Evolutionary conservation across 2,329 filamentous ascomycete species (phyloP), one percentile per base, ranked within the genome.

Genomic region (Ceratocystis cubensis): DNA sequence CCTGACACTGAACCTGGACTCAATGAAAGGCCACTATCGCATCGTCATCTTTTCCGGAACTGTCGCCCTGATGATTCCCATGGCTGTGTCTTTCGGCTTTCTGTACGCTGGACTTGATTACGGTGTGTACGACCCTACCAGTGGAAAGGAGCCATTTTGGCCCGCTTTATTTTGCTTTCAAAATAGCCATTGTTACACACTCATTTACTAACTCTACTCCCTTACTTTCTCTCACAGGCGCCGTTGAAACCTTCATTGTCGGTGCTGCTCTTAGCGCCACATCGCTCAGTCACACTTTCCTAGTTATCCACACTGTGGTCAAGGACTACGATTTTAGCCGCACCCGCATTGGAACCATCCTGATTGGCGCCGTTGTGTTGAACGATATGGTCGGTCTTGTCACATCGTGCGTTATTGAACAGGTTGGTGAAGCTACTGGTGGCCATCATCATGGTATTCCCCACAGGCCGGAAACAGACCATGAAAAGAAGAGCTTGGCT

Each of bases 371-470:
- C 0, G 78, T 78, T 8, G 75, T 80, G 25, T 77, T 80, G 45
- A 77, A 79, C 70, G 78, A 80, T 70, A 76, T 79, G 0, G 74
- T 75, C 1, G 78, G 77, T 2, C 74, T 80, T 10, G 75, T 80
- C 63, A 76, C 78, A 70, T 76, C 76, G 37, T 70, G 70, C 61
- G 69, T 72, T 17, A 72, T 72, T 56, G 69, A 70, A 64, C 69
- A 70, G 25, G 70, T 72, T 8, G 71, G 71, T 7, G 66, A 64
- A 15, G 67, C 71, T 17, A 63, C 69, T n/a, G 66, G 62, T 1
- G 67, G 66, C 5, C 64, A 66, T 10, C 28, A 71, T 25, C 70
- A 69, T 48, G 74, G 53, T 15, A 59, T 59, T 30, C 53, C 53
- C 15, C 53, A 72, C 6, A 25, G 20, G 10, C 30, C 25, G 25